These are phyloP conservation scores for Trametes meyenii DNA, from an alignment of 768 basidiomycete species.

Conservation along the genomic window DNA sequence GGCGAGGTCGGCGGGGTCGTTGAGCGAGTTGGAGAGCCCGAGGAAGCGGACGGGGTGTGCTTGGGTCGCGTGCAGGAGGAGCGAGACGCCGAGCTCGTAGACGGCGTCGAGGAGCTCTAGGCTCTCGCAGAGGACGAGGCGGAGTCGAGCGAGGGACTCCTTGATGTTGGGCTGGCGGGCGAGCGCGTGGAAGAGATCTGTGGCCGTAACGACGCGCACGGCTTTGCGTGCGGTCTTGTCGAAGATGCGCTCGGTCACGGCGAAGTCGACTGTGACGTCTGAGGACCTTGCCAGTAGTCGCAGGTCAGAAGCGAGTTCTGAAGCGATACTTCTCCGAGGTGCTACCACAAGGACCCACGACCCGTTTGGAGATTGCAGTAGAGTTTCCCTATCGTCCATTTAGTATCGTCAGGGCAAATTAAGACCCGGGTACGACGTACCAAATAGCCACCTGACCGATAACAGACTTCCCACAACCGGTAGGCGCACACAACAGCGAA, in stretches of 20 bases:
- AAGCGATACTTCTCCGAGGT: constrained; percentile 58
- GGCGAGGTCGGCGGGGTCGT: constrained; percentile 80
- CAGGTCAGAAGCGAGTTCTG: constrained; percentile 59
- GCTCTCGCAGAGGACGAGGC: constrained; percentile 80
- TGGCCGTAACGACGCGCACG: constrained; percentile 61
- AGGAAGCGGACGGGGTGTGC: constrained; percentile 68
- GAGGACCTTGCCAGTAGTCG: constrained; percentile 41
- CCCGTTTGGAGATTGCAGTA: constrained; percentile 43
- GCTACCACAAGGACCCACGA: constrained; percentile 66
- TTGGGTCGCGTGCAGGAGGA: constrained; percentile 68
- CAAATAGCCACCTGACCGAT: constrained; percentile 66
- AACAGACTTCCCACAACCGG: constrained; percentile 79
- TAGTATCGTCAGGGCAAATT: background rate
- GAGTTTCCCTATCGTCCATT: constrained; percentile 52
- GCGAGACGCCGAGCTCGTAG: constrained; percentile 84
- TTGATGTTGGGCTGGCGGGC: constrained; percentile 33
- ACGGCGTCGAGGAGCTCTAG: constrained; percentile 78
- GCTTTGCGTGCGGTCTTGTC: constrained; percentile 41
- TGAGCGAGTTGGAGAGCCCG: constrained; percentile 76
- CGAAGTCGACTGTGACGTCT: constrained; percentile 45
- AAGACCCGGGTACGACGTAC: constrained; percentile 45
- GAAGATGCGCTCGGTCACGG: constrained; percentile 38
- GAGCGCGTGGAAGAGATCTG: constrained; percentile 50
- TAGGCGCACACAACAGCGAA: constrained; percentile 75
- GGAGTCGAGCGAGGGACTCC: constrained; percentile 43